Evolutionary conservation across 257 asterid genomes (phyloP), one percentile per base, ranked within the genome.

Genomic region (Nemophila menziesii): DNA sequence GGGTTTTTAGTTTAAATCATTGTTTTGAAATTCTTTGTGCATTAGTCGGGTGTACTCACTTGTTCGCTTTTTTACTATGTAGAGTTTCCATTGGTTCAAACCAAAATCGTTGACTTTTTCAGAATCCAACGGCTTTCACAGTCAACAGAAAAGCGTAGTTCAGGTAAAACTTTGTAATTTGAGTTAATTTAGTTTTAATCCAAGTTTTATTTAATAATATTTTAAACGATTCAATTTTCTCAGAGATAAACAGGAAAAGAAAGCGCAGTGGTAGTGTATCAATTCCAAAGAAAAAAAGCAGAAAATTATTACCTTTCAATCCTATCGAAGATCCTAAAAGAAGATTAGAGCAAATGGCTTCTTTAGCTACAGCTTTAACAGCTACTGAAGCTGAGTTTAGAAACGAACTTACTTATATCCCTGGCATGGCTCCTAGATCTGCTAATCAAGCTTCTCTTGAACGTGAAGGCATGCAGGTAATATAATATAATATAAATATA

Each of bases 391-490:
- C 94, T 4, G 83, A 76, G 53, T 90, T 74, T 57, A 75, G 85
- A 18, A 74, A 81, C 20, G 77, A 90, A 55, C 89, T 87, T 8
- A 77, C 89, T 24, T 87, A 83, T 54, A 36, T 70, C 33, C 23
- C 71, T 8, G 70, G 83, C 56, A 82, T 83, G 93, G 97, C 95
- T 61, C 92, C 78, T 23, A 68, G 78, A 66, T 55, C 94, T 27
- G 87, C 89, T 23, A 83, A 87, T 48, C 22, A 63, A 55, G 74
- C 95, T 24, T 53, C 56, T 26, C 66, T 63, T 27, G 97, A 87
- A 71, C 60, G 66, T 50, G 92, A 66, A 33, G 95, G 97, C 29
- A 80, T 87, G 95, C 97, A 87, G 97, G 95, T 87, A 47, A 8
- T 5, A 11, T 20, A 15, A 5, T 14, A 34, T 22, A 19, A 20